phyloP scores from a whole-genome alignment of 805 yeast genomes.

The Torulaspora delbrueckii region DNA sequence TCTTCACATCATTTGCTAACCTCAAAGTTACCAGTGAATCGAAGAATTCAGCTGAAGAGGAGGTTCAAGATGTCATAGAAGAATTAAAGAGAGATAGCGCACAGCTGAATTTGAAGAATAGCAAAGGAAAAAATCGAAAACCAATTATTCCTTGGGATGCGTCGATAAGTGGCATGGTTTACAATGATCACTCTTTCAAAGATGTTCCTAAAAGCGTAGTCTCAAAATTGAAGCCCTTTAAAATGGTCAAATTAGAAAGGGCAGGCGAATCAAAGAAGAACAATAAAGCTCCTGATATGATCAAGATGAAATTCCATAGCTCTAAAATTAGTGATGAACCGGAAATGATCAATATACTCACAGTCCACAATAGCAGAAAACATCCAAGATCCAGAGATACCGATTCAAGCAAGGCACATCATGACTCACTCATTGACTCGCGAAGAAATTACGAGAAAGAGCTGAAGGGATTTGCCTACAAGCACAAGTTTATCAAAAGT shows the following conservation, averaged over 20 bases:
- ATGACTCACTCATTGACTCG: constrained; percentile 6
- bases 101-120: constrained; percentile 6
- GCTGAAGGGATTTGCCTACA: constrained; percentile 16
- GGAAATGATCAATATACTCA: constrained; percentile 26
- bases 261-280: constrained; percentile 75
- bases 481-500: constrained; percentile 28
- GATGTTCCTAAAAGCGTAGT: constrained; percentile 38
- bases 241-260: constrained; percentile 59
- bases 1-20: constrained; percentile 21
- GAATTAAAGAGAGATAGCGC: constrained; percentile 18
- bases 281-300: constrained; percentile 62
- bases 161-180: constrained; percentile 36
- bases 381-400: constrained; percentile 1
- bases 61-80: constrained; percentile 20
- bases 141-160: constrained; percentile 40
- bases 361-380: constrained; percentile 9
- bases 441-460: constrained; percentile 18
- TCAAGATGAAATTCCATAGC: constrained; percentile 33
- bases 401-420: constrained; percentile 1
- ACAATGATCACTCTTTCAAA: constrained; percentile 34
- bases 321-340: constrained; percentile 31
- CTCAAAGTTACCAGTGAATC: constrained; percentile 15
- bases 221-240: constrained; percentile 36
- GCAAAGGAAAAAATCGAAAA: constrained; percentile 14
- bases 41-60: constrained; percentile 12